Base-by-base conservation (phyloP, 2,329 filamentous ascomycete genomes). In the Cercospora beticola region DNA sequence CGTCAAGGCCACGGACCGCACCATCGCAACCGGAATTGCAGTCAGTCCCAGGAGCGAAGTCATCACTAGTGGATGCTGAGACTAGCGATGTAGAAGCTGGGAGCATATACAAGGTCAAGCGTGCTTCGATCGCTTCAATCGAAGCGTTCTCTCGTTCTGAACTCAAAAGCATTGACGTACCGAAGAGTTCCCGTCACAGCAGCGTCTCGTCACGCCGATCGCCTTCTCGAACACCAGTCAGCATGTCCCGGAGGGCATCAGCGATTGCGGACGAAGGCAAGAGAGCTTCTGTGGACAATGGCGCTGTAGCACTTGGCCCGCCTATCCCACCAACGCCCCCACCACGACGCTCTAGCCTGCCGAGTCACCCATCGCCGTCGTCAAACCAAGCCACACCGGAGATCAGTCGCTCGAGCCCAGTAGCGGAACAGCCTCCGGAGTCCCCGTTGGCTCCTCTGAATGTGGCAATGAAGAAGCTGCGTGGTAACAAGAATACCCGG, bases 381-480 rank as follows among this genome's bases (percentile, higher is more conserved):
- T 54, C 43, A 9, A 26, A 52, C 21, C 12, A 21, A 8, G 26
- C 54, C 33, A 66, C 40, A 23, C 57, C 64, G 30, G 26, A 49
- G 30, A 46, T 62, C 8, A 60, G 40, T 58, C 52, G 46, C 23
- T 43, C 64, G 12, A 68, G 61, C 31, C 61, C 62, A 61, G 31
- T 62, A 7, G 21, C 10, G 18, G 61, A 49, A 18, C 62, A 59
- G 23, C 64, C 69, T 30, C 67, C 71, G 16, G 5, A 31, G 14
- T 61, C 65, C 16, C n/a, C 70, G 6, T 49, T 71, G 30, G 80
- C 81, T 12, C 80, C 81, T n/a, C 75, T 83, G 10, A 83, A 83
- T 67, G 79, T 79, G 7, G 77, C 78, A 12, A 82, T 83, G 78
- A 67, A 71, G 14, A 83, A 83, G 70, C 79, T 79, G 30, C 79